A percentile compares a stretch with the other conserved stretches of the same genome.
Evolutionary conservation across 305 asterid genomes (phyloP).

Genomic region (Stenogyne calaminthoides): DNA sequence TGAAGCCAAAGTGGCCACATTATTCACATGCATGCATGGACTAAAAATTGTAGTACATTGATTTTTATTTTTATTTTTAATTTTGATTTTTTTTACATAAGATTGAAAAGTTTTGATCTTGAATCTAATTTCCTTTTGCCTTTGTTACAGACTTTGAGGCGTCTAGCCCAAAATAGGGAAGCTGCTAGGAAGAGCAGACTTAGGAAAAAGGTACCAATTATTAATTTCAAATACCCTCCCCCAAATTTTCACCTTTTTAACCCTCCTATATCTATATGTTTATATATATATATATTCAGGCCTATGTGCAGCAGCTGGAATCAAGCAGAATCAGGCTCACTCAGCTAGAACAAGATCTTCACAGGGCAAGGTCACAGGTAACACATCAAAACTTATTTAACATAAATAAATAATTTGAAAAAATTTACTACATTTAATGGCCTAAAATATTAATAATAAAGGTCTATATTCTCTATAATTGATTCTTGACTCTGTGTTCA

Average conservation of each 20-base stretch:
- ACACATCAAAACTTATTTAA: constrained; percentile 10
- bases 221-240: background rate
- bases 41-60: background rate
- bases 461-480: constrained; percentile 17
- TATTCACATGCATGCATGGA: constrained; percentile 44
- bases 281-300: constrained; percentile 45
- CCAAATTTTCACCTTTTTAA: background rate
- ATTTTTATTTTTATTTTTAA: background rate
- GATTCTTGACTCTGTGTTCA: constrained; percentile 28
- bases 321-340: constrained; percentile 87
- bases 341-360: constrained; percentile 94
- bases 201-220: constrained; percentile 69
- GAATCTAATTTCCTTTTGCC: constrained; percentile 19
- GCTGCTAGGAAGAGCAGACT: constrained; percentile 98
- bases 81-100: background rate
- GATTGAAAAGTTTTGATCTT: constrained; percentile 17
- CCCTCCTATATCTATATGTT: background rate
- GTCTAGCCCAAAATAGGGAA: constrained; percentile 98
- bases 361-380: constrained; percentile 91
- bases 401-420: background rate
- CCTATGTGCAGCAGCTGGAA: constrained; percentile 93
- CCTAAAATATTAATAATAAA: background rate
- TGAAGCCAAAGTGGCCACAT: constrained; percentile 12
- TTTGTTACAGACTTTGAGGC: constrained; percentile 77
- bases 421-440: background rate